Evolutionary conservation across 2,329 filamentous ascomycete species (phyloP).

Genomic region (Podosphaera xanthii): DNA sequence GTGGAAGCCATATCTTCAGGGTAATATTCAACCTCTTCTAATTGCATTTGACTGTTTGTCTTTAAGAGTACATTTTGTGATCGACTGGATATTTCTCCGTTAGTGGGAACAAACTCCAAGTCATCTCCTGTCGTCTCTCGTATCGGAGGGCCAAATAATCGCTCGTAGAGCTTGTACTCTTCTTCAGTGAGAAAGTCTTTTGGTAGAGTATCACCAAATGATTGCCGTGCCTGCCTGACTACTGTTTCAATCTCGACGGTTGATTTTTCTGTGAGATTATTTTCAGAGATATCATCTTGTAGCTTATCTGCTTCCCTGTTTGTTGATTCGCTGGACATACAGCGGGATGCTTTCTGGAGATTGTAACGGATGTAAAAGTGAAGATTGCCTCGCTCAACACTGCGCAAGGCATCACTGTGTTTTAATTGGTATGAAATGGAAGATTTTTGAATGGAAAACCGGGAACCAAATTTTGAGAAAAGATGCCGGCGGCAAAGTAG

Average conservation of each 20-base stretch:
- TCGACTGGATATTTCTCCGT: constrained; percentile 25
- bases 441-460: not conserved
- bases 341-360: not conserved
- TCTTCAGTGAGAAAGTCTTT: constrained; percentile 42
- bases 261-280: not conserved
- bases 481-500: not conserved
- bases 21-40: constrained; percentile 34
- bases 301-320: not conserved
- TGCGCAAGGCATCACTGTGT: not conserved
- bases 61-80: constrained; percentile 25
- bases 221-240: constrained; percentile 48
- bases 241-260: constrained; percentile 30
- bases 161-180: constrained; percentile 54
- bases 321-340: not conserved
- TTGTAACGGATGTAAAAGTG: not conserved
- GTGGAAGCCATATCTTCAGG: constrained; percentile 7
- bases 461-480: not conserved
- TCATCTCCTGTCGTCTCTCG: constrained; percentile 37
- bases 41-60: constrained; percentile 29
- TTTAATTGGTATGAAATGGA: not conserved
- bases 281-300: not conserved
- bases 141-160: constrained; percentile 58
- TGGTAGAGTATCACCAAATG: constrained; percentile 58
- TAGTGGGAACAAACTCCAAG: constrained; percentile 20
- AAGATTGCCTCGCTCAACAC: not conserved